phyloP scores from a whole-genome alignment of 2,329 filamentous ascomycete genomes.

The Zasmidium citrigriseum region DNA sequence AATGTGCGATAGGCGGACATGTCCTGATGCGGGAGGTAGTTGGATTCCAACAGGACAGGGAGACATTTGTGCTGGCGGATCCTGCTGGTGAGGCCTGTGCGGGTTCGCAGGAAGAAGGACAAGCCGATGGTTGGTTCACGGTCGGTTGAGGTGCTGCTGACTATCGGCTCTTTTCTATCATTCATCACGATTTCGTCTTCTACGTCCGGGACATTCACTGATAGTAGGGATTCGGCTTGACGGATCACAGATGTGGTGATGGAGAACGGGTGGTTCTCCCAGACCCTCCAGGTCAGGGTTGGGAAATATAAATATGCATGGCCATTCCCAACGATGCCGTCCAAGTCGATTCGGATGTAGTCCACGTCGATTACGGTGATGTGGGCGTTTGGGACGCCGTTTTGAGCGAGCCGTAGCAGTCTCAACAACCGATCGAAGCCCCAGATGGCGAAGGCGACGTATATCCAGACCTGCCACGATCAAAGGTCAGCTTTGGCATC shows the following conservation, averaged over 20 bases:
- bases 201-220: too few relatives aligned
- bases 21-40: conserved; percentile 34
- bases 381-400: conserved; percentile 40
- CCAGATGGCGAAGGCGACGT: conserved; percentile 47
- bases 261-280: conserved; percentile 60
- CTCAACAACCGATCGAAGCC: conserved; percentile 49
- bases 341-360: conserved; percentile 47
- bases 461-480: too few relatives aligned
- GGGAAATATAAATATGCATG: conserved; percentile 55
- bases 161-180: neutral
- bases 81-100: conserved; percentile 37
- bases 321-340: conserved; percentile 39
- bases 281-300: conserved; percentile 41
- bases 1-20: conserved; percentile 25
- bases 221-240: neutral
- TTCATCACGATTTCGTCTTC: neutral
- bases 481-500: too few relatives aligned
- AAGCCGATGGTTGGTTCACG: conserved; percentile 27
- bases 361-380: conserved; percentile 38
- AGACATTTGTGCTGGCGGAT: conserved; percentile 19
- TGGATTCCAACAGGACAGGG: conserved; percentile 40
- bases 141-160: conserved; percentile 1
- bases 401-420: conserved; percentile 40
- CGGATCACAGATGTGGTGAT: conserved; percentile 26
- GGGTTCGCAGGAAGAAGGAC: conserved; percentile 41